phyloP scores from a whole-genome alignment of 2,329 filamentous ascomycete species.

The Penicillium decumbens region DNA sequence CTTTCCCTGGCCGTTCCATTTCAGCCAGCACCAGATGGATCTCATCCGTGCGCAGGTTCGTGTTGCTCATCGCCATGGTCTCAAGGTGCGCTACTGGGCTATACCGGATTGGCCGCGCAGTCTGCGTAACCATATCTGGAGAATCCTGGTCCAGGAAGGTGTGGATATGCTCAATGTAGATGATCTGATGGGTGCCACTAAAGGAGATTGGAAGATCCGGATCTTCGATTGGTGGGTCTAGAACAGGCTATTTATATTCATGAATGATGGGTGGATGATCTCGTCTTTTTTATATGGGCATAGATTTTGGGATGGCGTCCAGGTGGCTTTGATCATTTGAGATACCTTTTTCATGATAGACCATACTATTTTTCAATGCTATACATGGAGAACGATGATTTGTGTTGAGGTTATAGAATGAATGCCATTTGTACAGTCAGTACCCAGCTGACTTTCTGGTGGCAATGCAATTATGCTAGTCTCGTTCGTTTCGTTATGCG shows the following conservation, averaged over 20 bases:
- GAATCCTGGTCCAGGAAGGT: conserved; percentile 50
- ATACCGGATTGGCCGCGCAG: conserved; percentile 53
- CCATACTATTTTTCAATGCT: background rate
- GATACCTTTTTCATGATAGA: conserved; percentile 9
- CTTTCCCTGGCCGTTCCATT: conserved; percentile 46
- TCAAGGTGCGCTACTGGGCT: conserved; percentile 56
- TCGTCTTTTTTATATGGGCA: background rate
- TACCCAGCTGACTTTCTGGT: background rate
- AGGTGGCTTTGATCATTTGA: background rate
- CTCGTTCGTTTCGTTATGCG: background rate
- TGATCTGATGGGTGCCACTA: conserved; percentile 49
- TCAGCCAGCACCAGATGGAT: conserved; percentile 45
- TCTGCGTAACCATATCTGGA: conserved; percentile 53
- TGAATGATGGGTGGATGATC: conserved; percentile 4
- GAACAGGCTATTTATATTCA: background rate
- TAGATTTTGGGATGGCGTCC: conserved; percentile 2
- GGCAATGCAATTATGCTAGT: conserved; percentile 7
- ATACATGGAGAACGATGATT: background rate
- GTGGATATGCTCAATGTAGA: conserved; percentile 57
- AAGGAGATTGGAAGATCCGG: conserved; percentile 44
- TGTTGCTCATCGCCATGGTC: conserved; percentile 48
- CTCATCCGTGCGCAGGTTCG: conserved; percentile 50
- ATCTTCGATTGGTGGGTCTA: conserved; percentile 34
- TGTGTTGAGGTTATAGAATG: background rate
- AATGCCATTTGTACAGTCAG: conserved; percentile 1